Evolutionary conservation across 345 rosid genomes (phyloP), one percentile per base, ranked within the genome.

Genomic region (Bretschneidera sinensis): DNA sequence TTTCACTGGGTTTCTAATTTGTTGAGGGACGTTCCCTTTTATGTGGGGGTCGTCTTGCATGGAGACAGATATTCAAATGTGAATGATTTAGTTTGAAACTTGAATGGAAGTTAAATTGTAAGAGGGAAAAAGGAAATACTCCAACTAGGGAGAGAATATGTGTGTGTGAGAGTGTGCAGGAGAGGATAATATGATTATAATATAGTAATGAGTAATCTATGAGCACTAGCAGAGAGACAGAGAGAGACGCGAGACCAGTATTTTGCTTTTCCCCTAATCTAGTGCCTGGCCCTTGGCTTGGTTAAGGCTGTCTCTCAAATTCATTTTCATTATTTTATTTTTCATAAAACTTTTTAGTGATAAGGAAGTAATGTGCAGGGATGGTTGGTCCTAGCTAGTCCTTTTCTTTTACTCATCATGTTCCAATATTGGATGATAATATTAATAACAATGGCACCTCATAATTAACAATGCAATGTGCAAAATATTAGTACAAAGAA

Each of bases 21-120:
- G 11, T 14, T 31, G 50, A 5, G 52, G n/a, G n/a, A n/a, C n/a
- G 35, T 6, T 10, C n/a, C 18, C 14, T 60, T 55, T 11, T 34
- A 16, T 17, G 43, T 43, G n/a, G 17, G 17, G 13, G 6, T 9
- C n/a, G n/a, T n/a, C 23, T 47, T 43, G 51, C 58, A 45, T 18
- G 71, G 81, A 48, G 88, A 76, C 88, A 83, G 74, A 69, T 69
- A 64, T 83, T 83, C 88, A 64, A 74, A 78, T 49, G 68, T 1
- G 63, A 80, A 83, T 80, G 73, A 80, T 80, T 80, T 66, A 60
- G 45, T 76, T 74, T 63, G 61, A 70, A 68, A 57, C 21, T 23
- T 62, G 35, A 61, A 63, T 58, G 21, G 61, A 67, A 59, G 61
- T 24, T 55, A 22, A 48, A n/a, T 24, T 66, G 73, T 69, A 39